A percentile compares a stretch with the other conserved stretches of the same genome.
Evolutionary conservation across 2,329 filamentous ascomycete species (phyloP).

Genomic region (Phialophora macrospora): DNA sequence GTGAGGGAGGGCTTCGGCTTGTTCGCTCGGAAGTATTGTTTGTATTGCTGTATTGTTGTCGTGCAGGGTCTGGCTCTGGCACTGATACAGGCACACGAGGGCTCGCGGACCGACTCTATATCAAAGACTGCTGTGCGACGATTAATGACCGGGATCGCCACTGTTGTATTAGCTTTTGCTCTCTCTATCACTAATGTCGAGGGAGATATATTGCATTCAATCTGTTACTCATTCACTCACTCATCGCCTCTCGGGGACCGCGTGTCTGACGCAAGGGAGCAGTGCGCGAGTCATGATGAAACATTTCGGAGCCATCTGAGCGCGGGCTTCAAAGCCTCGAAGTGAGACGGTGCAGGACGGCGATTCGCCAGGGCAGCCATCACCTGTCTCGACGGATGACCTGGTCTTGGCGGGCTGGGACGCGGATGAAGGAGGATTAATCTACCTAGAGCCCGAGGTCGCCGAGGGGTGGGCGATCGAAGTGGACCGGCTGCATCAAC

Average conservation of each 20-base stretch:
- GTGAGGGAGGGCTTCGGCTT: background rate
- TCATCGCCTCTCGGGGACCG: background rate
- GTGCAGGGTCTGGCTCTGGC: background rate
- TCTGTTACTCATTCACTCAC: background rate
- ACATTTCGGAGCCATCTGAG: background rate
- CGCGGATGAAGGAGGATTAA: background rate
- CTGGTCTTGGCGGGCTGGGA: background rate
- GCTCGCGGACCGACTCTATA: background rate
- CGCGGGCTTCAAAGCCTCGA: conserved; percentile 1
- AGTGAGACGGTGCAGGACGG: background rate
- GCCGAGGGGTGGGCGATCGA: conserved; percentile 18
- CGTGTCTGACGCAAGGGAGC: background rate
- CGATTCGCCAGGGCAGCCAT: background rate
- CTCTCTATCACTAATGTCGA: background rate
- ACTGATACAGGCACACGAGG: background rate
- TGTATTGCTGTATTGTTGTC: background rate
- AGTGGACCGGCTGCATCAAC: background rate
- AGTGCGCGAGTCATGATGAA: background rate
- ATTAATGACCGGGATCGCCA: background rate
- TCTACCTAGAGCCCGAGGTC: conserved; percentile 27
- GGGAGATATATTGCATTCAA: background rate
- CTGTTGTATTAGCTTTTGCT: background rate
- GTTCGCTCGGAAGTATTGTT: background rate
- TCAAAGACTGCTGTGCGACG: background rate
- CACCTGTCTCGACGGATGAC: background rate